A percentile compares a stretch with the other conserved stretches of the same genome.
These are phyloP conservation scores for Aspergillus olivimuriae DNA, from an alignment of 495 filamentous ascomycete genomes.

Conservation along the genomic window DNA sequence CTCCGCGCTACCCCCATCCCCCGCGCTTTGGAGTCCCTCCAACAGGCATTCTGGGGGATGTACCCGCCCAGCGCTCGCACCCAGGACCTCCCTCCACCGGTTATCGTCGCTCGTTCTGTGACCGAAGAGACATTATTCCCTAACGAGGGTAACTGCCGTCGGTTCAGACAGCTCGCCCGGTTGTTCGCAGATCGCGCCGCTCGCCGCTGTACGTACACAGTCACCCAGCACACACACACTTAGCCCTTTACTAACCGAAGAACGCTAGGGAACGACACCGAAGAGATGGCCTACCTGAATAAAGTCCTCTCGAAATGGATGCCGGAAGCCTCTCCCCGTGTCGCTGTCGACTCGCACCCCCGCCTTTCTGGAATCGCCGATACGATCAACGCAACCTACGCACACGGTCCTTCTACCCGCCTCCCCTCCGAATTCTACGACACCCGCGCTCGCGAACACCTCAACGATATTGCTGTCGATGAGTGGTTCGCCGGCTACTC, in stretches of 20 bases:
- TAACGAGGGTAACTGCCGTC: constrained; percentile 77
- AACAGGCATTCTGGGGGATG: constrained; percentile 83
- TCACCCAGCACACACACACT: too few relatives aligned
- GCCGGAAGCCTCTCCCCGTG: constrained; percentile 56
- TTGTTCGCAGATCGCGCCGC: constrained; percentile 81
- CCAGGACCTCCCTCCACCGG: constrained; percentile 58
- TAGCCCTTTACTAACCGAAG: constrained; percentile 1
- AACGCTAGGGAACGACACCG: constrained; percentile 58
- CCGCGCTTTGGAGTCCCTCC: constrained; percentile 79
- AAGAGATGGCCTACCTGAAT: constrained; percentile 83
- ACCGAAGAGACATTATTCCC: constrained; percentile 89
- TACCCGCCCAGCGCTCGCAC: constrained; percentile 70
- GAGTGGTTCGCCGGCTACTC: constrained; percentile 91
- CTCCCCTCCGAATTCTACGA: constrained; percentile 89
- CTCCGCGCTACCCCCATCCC: constrained; percentile 80
- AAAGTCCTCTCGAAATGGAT: constrained; percentile 74
- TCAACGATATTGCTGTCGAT: constrained; percentile 76
- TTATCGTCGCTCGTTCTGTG: constrained; percentile 65
- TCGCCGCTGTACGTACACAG: constrained; percentile 59
- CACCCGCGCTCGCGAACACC: constrained; percentile 54
- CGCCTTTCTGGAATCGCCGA: constrained; percentile 88
- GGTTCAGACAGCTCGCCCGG: constrained; percentile 71
- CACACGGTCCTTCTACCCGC: constrained; percentile 72
- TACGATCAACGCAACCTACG: constrained; percentile 80
- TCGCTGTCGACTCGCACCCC: constrained; percentile 80